A percentile compares a stretch with the other conserved stretches of the same genome.
Conservation (phyloP, 768 basidiomycete genomes). For the Serendipita vermifera region DNA sequence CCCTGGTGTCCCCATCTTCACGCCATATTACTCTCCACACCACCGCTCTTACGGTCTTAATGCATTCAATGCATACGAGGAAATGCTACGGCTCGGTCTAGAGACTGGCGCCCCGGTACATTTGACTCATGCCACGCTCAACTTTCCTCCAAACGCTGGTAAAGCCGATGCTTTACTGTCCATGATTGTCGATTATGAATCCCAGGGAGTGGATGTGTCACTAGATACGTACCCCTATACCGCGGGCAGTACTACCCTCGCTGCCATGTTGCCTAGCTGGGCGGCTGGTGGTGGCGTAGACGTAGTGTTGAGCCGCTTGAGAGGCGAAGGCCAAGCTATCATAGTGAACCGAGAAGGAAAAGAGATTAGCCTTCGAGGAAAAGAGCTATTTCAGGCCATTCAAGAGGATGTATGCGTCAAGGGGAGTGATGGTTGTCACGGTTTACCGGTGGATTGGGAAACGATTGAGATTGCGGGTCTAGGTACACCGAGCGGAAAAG, state of each 20-base stretch:
- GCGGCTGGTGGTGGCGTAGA: slow-evolving; percentile 20
- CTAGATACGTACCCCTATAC: slow-evolving; percentile 24
- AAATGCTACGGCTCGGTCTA: slow-evolving; percentile 20
- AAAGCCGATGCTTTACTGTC: slow-evolving; percentile 18
- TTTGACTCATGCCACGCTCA: slow-evolving; percentile 24
- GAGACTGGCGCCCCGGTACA: slow-evolving; percentile 22
- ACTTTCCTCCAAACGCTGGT: slow-evolving; percentile 22
- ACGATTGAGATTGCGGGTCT: slow-evolving; percentile 19
- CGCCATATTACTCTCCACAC: slow-evolving; percentile 23
- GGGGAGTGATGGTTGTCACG: slow-evolving; percentile 24
- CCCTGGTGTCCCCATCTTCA: slow-evolving; percentile 13
- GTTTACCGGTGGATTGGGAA: slow-evolving; percentile 21
- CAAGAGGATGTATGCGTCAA: slow-evolving; percentile 19
- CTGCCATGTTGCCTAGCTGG: slow-evolving; percentile 21
- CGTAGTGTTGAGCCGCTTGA: slow-evolving; percentile 18
- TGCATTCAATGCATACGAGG: slow-evolving; percentile 20
- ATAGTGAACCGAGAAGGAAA: not conserved
- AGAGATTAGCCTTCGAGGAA: slow-evolving; percentile 1
- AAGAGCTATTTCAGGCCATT: slow-evolving; percentile 18
- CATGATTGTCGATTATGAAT: slow-evolving; percentile 18
- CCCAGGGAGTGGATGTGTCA: slow-evolving; percentile 18
- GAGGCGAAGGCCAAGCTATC: not conserved
- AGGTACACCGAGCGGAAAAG: not conserved
- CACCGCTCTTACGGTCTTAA: slow-evolving; percentile 21
- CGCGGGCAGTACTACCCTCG: slow-evolving; percentile 22